phyloP scores from a whole-genome alignment of 140 eudicot genomes.

The Cichorium intybus region DNA sequence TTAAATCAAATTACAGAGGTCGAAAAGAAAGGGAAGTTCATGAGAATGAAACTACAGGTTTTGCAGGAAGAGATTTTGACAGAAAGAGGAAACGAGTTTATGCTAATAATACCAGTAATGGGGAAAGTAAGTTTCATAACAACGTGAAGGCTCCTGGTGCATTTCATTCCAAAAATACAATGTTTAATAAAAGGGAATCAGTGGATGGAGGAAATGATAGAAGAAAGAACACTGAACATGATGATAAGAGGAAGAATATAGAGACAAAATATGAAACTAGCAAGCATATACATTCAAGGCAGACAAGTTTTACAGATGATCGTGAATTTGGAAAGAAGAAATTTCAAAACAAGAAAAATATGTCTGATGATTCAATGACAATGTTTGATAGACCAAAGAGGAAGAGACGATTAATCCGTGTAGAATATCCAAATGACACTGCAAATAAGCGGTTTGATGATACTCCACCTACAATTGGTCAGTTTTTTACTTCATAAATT shows the following conservation, averaged over 20 bases:
- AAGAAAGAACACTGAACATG: slow-evolving; percentile 14
- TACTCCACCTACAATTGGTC: slow-evolving; percentile 44
- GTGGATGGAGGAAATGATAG: slow-evolving; percentile 22
- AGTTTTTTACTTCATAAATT: slow-evolving; percentile 36
- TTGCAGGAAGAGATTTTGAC: slow-evolving; percentile 20
- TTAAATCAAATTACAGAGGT: slow-evolving; percentile 16
- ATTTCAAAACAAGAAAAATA: slow-evolving; percentile 31
- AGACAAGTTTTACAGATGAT: slow-evolving; percentile 18
- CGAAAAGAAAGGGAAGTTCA: slow-evolving; percentile 9
- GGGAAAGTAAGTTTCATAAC: slow-evolving; percentile 12
- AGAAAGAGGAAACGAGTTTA: slow-evolving; percentile 38
- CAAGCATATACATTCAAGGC: slow-evolving; percentile 8
- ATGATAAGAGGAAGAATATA: slow-evolving; percentile 27
- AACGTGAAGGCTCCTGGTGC: not conserved
- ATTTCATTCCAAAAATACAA: not conserved
- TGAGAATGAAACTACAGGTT: slow-evolving; percentile 18
- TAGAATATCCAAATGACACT: slow-evolving; percentile 59
- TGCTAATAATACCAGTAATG: slow-evolving; percentile 21
- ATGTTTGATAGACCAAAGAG: slow-evolving; percentile 50
- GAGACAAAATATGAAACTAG: slow-evolving; percentile 17
- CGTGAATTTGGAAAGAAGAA: slow-evolving; percentile 32
- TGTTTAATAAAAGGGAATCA: slow-evolving; percentile 4
- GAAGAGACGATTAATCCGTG: slow-evolving; percentile 54
- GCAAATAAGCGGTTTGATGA: slow-evolving; percentile 81
- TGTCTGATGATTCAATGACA: slow-evolving; percentile 27